phyloP scores from a whole-genome alignment of 106 monocot species.

The Posidonia australis region DNA sequence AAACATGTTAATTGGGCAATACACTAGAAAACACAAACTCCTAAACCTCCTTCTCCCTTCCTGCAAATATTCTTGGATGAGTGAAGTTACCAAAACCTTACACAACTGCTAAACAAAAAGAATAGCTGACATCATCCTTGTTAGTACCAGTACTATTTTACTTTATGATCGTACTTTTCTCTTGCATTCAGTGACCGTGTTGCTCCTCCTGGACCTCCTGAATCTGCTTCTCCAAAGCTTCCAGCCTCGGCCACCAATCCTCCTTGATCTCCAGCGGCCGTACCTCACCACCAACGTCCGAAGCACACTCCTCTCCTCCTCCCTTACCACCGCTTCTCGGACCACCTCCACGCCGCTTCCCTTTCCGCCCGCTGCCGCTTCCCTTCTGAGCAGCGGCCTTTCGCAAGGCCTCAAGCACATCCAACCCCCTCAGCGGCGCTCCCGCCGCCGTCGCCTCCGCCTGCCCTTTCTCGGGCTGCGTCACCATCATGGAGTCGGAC shows the following conservation, averaged over 20 bases:
- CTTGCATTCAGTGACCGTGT: not conserved
- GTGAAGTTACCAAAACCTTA: too few species aligned
- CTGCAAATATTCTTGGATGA: too few species aligned
- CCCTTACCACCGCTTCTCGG: not conserved
- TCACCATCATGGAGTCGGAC: not conserved
- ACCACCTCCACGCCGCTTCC: not conserved
- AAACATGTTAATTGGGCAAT: too few species aligned
- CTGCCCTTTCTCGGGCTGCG: not conserved
- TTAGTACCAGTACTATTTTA: too few species aligned
- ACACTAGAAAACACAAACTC: too few species aligned
- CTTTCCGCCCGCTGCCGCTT: not conserved
- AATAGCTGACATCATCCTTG: too few species aligned
- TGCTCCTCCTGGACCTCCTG: conserved; percentile 11
- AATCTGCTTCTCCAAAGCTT: conserved; percentile 9
- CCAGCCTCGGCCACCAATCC: conserved; percentile 13
- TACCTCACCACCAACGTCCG: conserved; percentile 6
- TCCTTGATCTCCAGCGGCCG: conserved; percentile 12
- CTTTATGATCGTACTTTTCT: too few species aligned
- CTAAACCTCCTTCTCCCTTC: too few species aligned
- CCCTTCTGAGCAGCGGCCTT: conserved; percentile 8
- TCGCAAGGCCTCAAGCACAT: conserved; percentile 12
- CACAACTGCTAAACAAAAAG: too few species aligned
- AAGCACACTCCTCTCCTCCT: not conserved
- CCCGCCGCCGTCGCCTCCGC: not conserved
- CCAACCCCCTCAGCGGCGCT: conserved; percentile 9